These are phyloP conservation scores for Aspergillus pseudonomiae DNA, from an alignment of 2,329 filamentous ascomycete genomes.

Conservation along the genomic window DNA sequence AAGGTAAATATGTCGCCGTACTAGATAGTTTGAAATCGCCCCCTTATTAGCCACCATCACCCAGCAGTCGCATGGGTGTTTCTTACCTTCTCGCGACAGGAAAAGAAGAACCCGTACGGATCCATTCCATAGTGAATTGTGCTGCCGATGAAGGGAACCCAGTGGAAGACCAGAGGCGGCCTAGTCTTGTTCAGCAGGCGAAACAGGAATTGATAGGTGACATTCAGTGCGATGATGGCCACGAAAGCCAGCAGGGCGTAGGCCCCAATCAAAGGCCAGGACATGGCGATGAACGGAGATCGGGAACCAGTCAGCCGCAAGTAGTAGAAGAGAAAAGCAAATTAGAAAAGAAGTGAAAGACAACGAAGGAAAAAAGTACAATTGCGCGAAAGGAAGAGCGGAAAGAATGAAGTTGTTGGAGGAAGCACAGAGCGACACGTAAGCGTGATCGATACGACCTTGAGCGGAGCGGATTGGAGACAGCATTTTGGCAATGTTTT, in stretches of 20 bases:
- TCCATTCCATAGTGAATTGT: constrained; percentile 51
- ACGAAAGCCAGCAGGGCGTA: constrained; percentile 17
- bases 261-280: constrained; percentile 6
- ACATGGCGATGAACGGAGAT: too few species aligned
- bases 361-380: too few species aligned
- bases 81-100: constrained; percentile 69
- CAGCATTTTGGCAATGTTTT: too few species aligned
- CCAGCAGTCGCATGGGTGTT: too few species aligned
- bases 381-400: too few species aligned
- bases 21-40: constrained; percentile 43
- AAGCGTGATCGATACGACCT: too few species aligned
- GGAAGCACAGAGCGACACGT: too few species aligned
- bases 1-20: constrained; percentile 89
- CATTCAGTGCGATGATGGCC: constrained; percentile 17
- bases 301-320: too few species aligned
- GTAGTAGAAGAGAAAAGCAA: too few species aligned
- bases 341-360: too few species aligned
- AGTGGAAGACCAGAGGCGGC: constrained; percentile 79
- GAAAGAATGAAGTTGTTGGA: too few species aligned
- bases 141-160: constrained; percentile 62
- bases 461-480: too few species aligned
- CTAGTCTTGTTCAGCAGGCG: constrained; percentile 58
- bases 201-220: constrained; percentile 22
- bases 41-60: constrained; percentile 24
- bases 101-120: constrained; percentile 81